Percentiles rank a stretch among this genome's conserved stretches.
phyloP scores from a whole-genome alignment of 768 basidiomycete species.

The Hygrophoropsis aurantiaca region DNA sequence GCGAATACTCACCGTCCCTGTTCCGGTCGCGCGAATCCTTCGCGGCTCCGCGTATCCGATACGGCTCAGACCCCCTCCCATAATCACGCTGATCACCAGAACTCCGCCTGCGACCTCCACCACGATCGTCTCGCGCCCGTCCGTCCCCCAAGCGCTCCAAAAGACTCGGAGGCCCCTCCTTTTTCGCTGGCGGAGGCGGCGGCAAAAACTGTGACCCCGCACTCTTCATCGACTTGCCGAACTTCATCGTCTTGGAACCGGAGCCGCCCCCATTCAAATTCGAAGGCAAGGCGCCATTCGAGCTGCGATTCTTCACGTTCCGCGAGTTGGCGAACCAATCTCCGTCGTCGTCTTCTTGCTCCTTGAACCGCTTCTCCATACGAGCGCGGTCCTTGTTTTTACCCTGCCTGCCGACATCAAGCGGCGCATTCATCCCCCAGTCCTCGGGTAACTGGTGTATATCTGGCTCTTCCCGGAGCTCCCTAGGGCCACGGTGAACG shows the following conservation, averaged over 20 bases:
- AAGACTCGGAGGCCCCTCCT: constrained; percentile 23
- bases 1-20: constrained; percentile 11
- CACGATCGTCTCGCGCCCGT: constrained; percentile 3
- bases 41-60: constrained; percentile 33
- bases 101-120: constrained; percentile 9
- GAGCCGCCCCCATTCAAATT: constrained; percentile 9
- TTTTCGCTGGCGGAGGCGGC: constrained; percentile 16
- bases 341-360: constrained; percentile 50
- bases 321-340: constrained; percentile 61
- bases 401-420: constrained; percentile 65
- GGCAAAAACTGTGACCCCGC: constrained; percentile 22
- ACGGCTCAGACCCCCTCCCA: constrained; percentile 4
- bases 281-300: constrained; percentile 11
- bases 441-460: constrained; percentile 35
- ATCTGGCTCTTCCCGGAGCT: constrained; percentile 26
- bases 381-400: constrained; percentile 58
- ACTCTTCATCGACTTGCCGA: constrained; percentile 35
- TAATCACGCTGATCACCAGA: not conserved
- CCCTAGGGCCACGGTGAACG: constrained; percentile 39
- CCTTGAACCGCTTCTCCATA: constrained; percentile 50
- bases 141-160: constrained; percentile 33
- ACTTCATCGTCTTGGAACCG: constrained; percentile 33
- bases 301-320: constrained; percentile 29
- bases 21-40: constrained; percentile 10
- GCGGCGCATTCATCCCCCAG: constrained; percentile 48